These are phyloP conservation scores for Amanita pseudoporphyria DNA, from an alignment of 768 basidiomycete genomes.

Conservation along the genomic window DNA sequence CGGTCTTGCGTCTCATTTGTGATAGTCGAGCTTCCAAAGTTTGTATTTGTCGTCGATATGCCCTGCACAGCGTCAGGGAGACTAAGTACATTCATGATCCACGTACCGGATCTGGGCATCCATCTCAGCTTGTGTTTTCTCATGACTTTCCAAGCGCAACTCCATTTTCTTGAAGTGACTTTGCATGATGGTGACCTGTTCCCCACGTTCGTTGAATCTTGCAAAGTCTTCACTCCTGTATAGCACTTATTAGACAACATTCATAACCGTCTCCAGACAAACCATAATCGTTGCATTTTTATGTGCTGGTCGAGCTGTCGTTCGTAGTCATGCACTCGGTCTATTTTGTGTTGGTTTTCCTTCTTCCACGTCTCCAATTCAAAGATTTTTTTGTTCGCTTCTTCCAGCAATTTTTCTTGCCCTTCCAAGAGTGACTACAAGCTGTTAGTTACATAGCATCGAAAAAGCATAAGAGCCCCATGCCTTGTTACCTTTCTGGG, in stretches of 20 bases:
- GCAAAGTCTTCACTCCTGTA: slow-evolving; percentile 61
- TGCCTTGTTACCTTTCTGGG: slow-evolving; percentile 65
- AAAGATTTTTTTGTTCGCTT: slow-evolving; percentile 63
- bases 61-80: slow-evolving; percentile 23
- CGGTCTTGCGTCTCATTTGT: slow-evolving; percentile 34
- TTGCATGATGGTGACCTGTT: slow-evolving; percentile 46
- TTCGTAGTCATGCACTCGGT: slow-evolving; percentile 77
- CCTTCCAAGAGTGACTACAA: slow-evolving; percentile 55
- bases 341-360: slow-evolving; percentile 74
- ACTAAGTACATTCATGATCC: neutral
- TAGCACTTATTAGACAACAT: neutral
- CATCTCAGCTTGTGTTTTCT: slow-evolving; percentile 41
- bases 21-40: slow-evolving; percentile 48
- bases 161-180: slow-evolving; percentile 59
- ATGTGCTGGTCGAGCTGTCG: slow-evolving; percentile 76
- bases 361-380: slow-evolving; percentile 66
- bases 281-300: slow-evolving; percentile 75
- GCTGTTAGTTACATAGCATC: neutral
- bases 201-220: slow-evolving; percentile 55
- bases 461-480: neutral
- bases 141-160: slow-evolving; percentile 48
- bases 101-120: slow-evolving; percentile 53
- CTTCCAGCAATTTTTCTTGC: slow-evolving; percentile 58
- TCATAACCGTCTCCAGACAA: slow-evolving; percentile 13
- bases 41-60: slow-evolving; percentile 50